Evolutionary conservation across 331 rosid species (phyloP).

Genomic region (Rosa hybrid): DNA sequence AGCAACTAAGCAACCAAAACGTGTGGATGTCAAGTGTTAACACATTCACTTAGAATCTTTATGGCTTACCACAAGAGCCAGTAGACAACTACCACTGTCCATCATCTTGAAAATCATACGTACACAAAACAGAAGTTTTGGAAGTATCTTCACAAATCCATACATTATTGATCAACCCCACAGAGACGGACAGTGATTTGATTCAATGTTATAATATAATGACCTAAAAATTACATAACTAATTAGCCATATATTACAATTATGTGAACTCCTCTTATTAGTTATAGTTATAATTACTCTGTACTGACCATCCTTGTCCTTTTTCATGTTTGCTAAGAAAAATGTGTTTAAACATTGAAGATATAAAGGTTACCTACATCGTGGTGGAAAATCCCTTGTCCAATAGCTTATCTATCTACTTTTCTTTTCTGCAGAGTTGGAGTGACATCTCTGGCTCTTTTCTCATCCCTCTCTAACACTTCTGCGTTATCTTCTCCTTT

Average conservation of each 20-base stretch:
- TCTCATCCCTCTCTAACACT: neutral
- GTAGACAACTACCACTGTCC: constrained; percentile 8
- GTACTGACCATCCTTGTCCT: neutral
- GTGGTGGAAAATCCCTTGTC: neutral
- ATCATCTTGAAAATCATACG: neutral
- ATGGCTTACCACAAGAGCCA: neutral
- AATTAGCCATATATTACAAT: neutral
- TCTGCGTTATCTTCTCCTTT: neutral
- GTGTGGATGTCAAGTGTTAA: constrained; percentile 10
- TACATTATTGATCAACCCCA: neutral
- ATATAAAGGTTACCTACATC: neutral
- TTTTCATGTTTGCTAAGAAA: neutral
- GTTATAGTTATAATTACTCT: neutral
- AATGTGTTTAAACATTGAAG: neutral
- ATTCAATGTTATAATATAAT: neutral
- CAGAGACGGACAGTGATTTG: neutral
- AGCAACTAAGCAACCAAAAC: constrained; percentile 3
- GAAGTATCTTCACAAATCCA: neutral
- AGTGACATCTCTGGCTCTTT: neutral
- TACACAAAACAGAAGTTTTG: neutral
- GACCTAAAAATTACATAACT: neutral
- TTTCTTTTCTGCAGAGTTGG: neutral
- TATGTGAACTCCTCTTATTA: neutral
- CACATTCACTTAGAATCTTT: neutral
- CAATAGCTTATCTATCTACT: constrained; percentile 12